Evolutionary conservation across 768 basidiomycete species (phyloP).

Genomic region (Phaeolepiota aurea): DNA sequence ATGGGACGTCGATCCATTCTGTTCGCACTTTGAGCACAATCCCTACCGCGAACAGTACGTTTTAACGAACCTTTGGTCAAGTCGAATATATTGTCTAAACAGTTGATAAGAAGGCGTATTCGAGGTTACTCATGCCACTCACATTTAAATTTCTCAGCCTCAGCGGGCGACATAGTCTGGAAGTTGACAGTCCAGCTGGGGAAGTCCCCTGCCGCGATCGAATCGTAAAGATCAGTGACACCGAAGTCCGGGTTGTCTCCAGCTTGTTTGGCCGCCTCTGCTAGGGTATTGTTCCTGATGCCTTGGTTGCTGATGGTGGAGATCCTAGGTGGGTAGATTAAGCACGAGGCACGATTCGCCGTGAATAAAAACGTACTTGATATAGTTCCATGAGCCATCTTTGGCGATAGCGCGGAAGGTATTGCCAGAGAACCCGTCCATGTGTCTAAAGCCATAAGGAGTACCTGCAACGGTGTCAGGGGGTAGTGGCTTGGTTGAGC

Average conservation of each 20-base stretch:
- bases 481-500: too few relatives aligned
- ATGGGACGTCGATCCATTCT: conserved; percentile 28
- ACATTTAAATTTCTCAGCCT: conserved; percentile 40
- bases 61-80: conserved; percentile 28
- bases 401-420: conserved; percentile 22
- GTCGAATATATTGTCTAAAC: conserved; percentile 42
- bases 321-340: conserved; percentile 19
- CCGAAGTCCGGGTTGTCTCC: conserved; percentile 45
- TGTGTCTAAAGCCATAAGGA: conserved; percentile 32
- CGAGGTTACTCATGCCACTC: conserved; percentile 4
- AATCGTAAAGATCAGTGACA: conserved; percentile 45
- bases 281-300: conserved; percentile 23
- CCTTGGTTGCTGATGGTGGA: conserved; percentile 13
- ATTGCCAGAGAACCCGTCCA: conserved; percentile 11
- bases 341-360: neutral
- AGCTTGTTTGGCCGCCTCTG: conserved; percentile 22
- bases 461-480: conserved; percentile 10
- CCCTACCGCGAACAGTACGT: too few relatives aligned
- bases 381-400: conserved; percentile 43
- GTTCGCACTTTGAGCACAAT: too few relatives aligned
- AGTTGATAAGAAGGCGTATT: neutral
- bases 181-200: conserved; percentile 53
- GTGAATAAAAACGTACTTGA: conserved; percentile 28
- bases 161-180: conserved; percentile 41
- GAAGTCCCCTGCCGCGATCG: conserved; percentile 43